A percentile compares a stretch with the other conserved stretches of the same genome.
These are phyloP conservation scores for Gamarada debralockiae DNA, from an alignment of 495 filamentous ascomycete species.

Conservation along the genomic window DNA sequence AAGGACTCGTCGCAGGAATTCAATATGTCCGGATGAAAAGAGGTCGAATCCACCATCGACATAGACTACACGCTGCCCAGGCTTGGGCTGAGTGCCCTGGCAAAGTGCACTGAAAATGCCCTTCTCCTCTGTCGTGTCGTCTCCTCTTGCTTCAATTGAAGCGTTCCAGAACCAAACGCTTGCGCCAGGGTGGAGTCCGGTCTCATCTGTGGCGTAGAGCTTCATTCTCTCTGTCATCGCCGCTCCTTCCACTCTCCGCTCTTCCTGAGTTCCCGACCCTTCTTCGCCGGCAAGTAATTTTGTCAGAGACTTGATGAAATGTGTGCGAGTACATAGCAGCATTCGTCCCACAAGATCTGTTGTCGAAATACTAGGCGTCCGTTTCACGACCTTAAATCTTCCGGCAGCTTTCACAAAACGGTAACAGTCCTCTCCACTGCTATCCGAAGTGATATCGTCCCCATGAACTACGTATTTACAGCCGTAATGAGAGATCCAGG, in stretches of 20 bases:
- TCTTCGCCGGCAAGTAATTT: constrained; percentile 65
- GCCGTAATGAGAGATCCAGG: constrained; percentile 92
- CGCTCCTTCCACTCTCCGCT: constrained; percentile 54
- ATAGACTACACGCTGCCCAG: constrained; percentile 84
- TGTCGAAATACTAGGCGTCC: constrained; percentile 95
- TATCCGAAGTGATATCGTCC: constrained; percentile 83
- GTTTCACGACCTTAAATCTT: constrained; percentile 88
- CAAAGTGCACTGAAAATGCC: constrained; percentile 62
- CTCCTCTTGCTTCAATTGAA: constrained; percentile 47
- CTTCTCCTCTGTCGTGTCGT: constrained; percentile 43
- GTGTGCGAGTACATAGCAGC: constrained; percentile 85
- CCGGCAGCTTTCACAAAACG: constrained; percentile 89
- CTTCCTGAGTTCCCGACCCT: constrained; percentile 62
- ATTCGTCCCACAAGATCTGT: constrained; percentile 97
- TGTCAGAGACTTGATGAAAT: constrained; percentile 78
- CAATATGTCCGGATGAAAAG: constrained; percentile 95
- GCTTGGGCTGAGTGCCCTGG: constrained; percentile 57
- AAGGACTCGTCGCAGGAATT: constrained; percentile 77
- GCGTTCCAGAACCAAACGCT: constrained; percentile 76
- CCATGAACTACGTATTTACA: constrained; percentile 93
- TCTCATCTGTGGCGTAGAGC: constrained; percentile 84
- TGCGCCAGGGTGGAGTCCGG: constrained; percentile 63
- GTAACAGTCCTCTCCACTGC: constrained; percentile 90
- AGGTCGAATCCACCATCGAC: constrained; percentile 97
- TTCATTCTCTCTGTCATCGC: constrained; percentile 65